Percentiles rank a stretch among this genome's conserved stretches.
Evolutionary conservation across 2,329 filamentous ascomycete species (phyloP).

Genomic region (Drechslerella dactyloides): DNA sequence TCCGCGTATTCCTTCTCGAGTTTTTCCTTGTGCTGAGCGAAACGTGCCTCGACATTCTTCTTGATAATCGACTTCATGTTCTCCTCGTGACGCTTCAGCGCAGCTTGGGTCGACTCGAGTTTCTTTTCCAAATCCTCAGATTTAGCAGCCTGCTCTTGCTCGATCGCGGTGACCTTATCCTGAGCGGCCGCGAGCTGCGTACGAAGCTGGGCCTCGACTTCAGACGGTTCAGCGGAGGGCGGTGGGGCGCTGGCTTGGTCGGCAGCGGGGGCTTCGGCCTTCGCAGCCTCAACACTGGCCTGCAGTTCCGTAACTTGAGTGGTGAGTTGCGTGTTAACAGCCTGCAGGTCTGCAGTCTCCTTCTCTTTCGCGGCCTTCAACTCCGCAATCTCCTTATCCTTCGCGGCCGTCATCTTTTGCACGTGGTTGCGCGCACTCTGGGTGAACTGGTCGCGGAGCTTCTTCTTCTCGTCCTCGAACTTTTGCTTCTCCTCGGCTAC

Average conservation of each 20-base stretch:
- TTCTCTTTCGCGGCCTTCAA: constrained; percentile 28
- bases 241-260: not conserved
- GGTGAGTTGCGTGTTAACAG: constrained; percentile 23
- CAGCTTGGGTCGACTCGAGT: constrained; percentile 48
- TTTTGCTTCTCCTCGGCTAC: constrained; percentile 52
- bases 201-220: constrained; percentile 34
- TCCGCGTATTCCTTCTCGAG: constrained; percentile 65
- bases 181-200: constrained; percentile 32
- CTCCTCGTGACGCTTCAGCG: constrained; percentile 45
- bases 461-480: constrained; percentile 51
- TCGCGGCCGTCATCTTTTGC: constrained; percentile 52
- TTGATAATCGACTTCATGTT: constrained; percentile 46
- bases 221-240: constrained; percentile 24
- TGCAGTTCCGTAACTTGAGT: constrained; percentile 33
- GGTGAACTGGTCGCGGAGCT: constrained; percentile 31
- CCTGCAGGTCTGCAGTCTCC: constrained; percentile 33
- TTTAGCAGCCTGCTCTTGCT: constrained; percentile 35
- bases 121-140: constrained; percentile 44
- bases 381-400: constrained; percentile 46
- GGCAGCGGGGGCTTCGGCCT: constrained; percentile 18
- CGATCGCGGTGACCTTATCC: constrained; percentile 27
- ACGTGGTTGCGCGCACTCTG: constrained; percentile 49
- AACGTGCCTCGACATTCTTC: constrained; percentile 60
- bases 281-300: constrained; percentile 32
- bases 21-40: constrained; percentile 63